Percentiles rank a stretch among this genome's conserved stretches.
phyloP scores from a whole-genome alignment of 495 filamentous ascomycete genomes.

The Sporormia fimetaria region DNA sequence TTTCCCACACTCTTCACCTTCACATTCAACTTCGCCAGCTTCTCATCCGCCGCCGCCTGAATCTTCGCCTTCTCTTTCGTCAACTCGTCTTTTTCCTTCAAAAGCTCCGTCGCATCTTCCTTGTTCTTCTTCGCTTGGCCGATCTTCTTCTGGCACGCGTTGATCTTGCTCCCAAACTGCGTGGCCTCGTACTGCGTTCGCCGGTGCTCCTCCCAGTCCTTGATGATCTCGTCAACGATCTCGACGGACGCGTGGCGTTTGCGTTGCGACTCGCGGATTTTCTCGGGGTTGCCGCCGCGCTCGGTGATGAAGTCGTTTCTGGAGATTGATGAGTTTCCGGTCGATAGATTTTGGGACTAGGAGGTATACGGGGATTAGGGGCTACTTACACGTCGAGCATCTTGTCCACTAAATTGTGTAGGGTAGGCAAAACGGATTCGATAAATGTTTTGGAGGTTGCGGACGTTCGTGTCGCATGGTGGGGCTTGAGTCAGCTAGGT shows the following conservation, averaged over 20 bases:
- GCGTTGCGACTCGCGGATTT: slow-evolving; percentile 80
- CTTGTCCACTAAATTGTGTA: no score
- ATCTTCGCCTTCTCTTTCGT: slow-evolving; percentile 71
- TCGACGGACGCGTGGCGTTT: slow-evolving; percentile 67
- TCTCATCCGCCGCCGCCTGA: slow-evolving; percentile 58
- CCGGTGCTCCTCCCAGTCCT: slow-evolving; percentile 76
- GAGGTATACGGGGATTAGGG: not conserved
- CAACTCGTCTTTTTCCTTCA: slow-evolving; percentile 62
- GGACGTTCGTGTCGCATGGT: no score
- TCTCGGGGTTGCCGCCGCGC: slow-evolving; percentile 76
- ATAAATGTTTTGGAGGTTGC: no score
- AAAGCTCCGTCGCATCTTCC: slow-evolving; percentile 64
- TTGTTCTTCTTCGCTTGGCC: slow-evolving; percentile 91
- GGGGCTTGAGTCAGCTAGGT: no score
- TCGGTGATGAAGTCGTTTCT: slow-evolving; percentile 72
- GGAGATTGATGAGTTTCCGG: slow-evolving; percentile 34
- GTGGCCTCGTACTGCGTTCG: slow-evolving; percentile 70
- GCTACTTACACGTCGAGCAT: slow-evolving; percentile 21
- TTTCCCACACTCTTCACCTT: slow-evolving; percentile 86
- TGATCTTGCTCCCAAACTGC: slow-evolving; percentile 68
- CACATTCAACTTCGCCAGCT: slow-evolving; percentile 56
- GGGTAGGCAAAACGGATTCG: no score
- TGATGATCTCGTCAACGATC: slow-evolving; percentile 81
- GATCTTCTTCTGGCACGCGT: slow-evolving; percentile 79
- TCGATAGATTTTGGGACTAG: not conserved